A percentile compares a stretch with the other conserved stretches of the same genome.
phyloP scores from a whole-genome alignment of 306 rosid species.

The Prinsepia uniflora region DNA sequence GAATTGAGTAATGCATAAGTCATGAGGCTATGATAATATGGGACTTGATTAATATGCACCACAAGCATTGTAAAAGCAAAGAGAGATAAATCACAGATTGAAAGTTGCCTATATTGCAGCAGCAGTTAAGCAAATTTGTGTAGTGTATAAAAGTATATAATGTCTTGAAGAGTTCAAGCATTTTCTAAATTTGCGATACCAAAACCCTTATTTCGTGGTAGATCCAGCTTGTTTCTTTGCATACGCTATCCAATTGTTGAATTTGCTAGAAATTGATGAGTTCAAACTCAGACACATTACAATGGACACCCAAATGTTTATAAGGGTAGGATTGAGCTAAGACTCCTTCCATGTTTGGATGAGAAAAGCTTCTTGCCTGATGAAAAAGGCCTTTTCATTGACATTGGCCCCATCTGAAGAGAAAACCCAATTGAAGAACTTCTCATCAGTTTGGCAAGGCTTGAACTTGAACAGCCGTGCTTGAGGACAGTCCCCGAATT shows the following conservation, averaged over 20 bases:
- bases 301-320: constrained; percentile 13
- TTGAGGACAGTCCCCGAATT: constrained; percentile 21
- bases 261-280: neutral
- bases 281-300: neutral
- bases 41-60: neutral
- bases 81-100: neutral
- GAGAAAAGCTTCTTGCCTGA: constrained; percentile 26
- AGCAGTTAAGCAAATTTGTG: neutral
- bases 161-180: constrained; percentile 1
- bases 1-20: neutral
- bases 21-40: neutral
- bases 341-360: constrained; percentile 43
- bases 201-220: neutral
- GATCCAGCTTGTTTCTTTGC: neutral
- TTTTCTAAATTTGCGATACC: neutral
- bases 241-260: neutral
- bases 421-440: constrained; percentile 37
- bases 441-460: constrained; percentile 24
- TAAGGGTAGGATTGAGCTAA: constrained; percentile 45
- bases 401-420: constrained; percentile 42
- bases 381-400: constrained; percentile 43
- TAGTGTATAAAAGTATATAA: neutral
- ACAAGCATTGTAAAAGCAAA: neutral
- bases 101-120: neutral
- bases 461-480: constrained; percentile 31